Evolutionary conservation across 257 asterid genomes (phyloP), one percentile per base, ranked within the genome.

Genomic region (Osmanthus fragrans): DNA sequence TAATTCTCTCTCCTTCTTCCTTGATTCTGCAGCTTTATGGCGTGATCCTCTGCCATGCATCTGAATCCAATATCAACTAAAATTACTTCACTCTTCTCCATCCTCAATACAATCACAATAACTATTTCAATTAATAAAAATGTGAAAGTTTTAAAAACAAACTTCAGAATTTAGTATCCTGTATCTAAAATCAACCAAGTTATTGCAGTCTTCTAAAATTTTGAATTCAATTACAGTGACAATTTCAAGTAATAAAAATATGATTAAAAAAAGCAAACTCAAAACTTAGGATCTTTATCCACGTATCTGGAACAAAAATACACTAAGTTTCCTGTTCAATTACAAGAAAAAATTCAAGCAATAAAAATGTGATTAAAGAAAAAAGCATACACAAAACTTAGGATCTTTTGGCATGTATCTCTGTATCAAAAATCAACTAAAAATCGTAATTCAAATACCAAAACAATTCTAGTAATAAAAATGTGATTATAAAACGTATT

Each of bases 11-110:
- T 82, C 90, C 79, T 77, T 85, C 42, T 73, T 80, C 83, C 80
- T 89, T 27, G 81, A 75, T 73, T 86, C 95, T 5, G 91, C 89
- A 19, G 87, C 80, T 70, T 56, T 80, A 80, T 90, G 97, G 78
- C 91, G 87, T 3, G 90, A 84, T 69, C 91, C 92, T 80, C 80
- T 86, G 39, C 87, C 70, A 83, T 89, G 97, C 34, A 88, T 80
- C 97, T 89, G 80, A 51, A 72, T 33, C 27, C 77, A 76, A 47
- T 79, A 60, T 45, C 33, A 11, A 63, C 36, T 3, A 27, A 58
- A 58, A 58, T 58, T 58, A 25, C 69, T 63, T 23, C 2, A 63
- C 69, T 63, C 2, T 63, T 27, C 36, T 63, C 69, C 32, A 60
- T 60, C 33, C 5, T 21, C 30, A 60, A 25, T 60, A 2, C 68